phyloP scores from a whole-genome alignment of 257 asterid species.

The Solanum dulcamara region DNA sequence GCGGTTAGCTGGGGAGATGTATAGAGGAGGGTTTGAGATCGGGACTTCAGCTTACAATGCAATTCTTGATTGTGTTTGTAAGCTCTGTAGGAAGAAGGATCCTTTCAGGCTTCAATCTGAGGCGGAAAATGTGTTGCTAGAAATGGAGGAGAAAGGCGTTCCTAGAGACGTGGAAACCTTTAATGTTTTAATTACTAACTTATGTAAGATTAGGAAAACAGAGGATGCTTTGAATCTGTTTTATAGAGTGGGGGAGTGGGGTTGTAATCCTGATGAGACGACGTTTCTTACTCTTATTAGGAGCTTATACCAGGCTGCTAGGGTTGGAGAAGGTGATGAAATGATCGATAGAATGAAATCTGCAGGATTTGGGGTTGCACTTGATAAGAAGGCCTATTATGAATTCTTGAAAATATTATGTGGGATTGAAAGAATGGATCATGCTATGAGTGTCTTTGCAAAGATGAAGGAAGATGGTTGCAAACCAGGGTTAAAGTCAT shows the following conservation, averaged over 20 bases:
- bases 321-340: slow-evolving; percentile 86
- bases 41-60: slow-evolving; percentile 54
- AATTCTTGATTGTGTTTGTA: slow-evolving; percentile 76
- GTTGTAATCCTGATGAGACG: slow-evolving; percentile 59
- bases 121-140: slow-evolving; percentile 45
- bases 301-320: slow-evolving; percentile 88
- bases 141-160: slow-evolving; percentile 80
- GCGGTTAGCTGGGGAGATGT: slow-evolving; percentile 71
- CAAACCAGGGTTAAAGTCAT: slow-evolving; percentile 63
- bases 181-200: slow-evolving; percentile 64
- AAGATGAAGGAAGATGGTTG: slow-evolving; percentile 79
- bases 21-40: slow-evolving; percentile 76
- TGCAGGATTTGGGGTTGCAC: slow-evolving; percentile 53
- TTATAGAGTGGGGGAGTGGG: slow-evolving; percentile 65
- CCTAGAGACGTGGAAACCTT: slow-evolving; percentile 79
- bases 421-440: slow-evolving; percentile 85
- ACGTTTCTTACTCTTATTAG: slow-evolving; percentile 56
- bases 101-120: slow-evolving; percentile 56
- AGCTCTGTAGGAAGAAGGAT: slow-evolving; percentile 77
- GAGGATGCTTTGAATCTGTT: slow-evolving; percentile 55
- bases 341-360: slow-evolving; percentile 96
- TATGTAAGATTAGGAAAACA: slow-evolving; percentile 76
- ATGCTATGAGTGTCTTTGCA: slow-evolving; percentile 63
- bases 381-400: slow-evolving; percentile 65
- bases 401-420: slow-evolving; percentile 66